Evolutionary conservation across 108 stramenopile species (phyloP), one percentile per base, ranked within the genome.

Genomic region (Cafeteria roenbergensis): DNA sequence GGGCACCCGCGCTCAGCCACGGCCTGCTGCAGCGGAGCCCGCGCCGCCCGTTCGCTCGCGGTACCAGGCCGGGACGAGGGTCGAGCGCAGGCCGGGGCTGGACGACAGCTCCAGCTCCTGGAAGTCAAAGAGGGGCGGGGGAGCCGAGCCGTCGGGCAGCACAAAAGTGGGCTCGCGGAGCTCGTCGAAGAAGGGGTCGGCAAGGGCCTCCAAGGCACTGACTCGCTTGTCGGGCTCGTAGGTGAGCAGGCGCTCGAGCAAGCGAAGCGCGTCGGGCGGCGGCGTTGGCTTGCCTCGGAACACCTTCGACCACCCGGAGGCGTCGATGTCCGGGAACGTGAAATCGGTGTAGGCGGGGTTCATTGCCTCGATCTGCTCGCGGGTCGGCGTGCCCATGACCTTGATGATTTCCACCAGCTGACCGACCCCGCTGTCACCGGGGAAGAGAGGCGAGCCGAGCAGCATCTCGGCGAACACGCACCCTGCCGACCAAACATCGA

Each of bases 351-450:
- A 95, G 67, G 88, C 92, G 25, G 88, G 86, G 78, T 98, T 98
- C 94, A 98, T 95, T 63, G 86, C 82, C 28, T 73, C 58, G 59
- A 98, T 93, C 73, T 98, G 92, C 68, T 95, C 92, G 60, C 90
- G 75, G 28, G 94, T 93, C 24, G 97, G 97, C 60, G 97, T 95
- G 26, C 94, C 97, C 24, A 98, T 81, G 0, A 95, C 90, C 82
- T 95, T 95, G 80, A 95, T 95, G 59, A 99, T 94, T 75, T 95
- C 97, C 1, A 96, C 94, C n/a, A 99, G 79, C 77, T 96, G 94
- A 66, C 95, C 97, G 9, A 96, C 94, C 17, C 94, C 94, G 12
- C 86, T 89, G 71, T 91, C 92, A 27, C 97, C 97, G 0, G 93
- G 94, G 69, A 99, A 99, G 51, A 99, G 81, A 12, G 97, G 94